A percentile compares a stretch with the other conserved stretches of the same genome.
phyloP scores from a whole-genome alignment of 768 basidiomycete species.

The Pleurotus tuoliensis region DNA sequence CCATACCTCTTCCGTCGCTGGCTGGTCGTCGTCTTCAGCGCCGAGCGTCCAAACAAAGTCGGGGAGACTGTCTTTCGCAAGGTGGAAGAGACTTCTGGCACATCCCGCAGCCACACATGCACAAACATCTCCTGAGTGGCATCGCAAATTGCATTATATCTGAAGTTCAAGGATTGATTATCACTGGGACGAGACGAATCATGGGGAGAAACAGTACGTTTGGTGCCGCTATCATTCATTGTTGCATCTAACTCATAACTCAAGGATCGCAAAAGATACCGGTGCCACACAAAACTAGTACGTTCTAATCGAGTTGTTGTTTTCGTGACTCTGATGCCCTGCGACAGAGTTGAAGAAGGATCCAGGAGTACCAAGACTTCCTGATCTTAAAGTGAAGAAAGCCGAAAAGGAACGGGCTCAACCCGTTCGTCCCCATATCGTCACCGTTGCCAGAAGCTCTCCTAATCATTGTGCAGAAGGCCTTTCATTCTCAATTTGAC shows the following conservation, averaged over 20 bases:
- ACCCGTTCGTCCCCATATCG: conserved; percentile 27
- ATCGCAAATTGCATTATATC: no score
- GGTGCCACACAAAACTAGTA: conserved; percentile 2
- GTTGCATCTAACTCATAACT: neutral
- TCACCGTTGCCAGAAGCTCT: no score
- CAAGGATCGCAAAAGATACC: conserved; percentile 1
- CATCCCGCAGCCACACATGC: no score
- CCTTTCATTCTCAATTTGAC: conserved; percentile 28
- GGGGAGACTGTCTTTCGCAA: conserved; percentile 90
- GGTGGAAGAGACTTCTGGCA: conserved; percentile 53
- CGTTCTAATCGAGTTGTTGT: neutral
- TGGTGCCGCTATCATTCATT: neutral
- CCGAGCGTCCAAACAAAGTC: conserved; percentile 91
- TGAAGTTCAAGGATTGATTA: no score
- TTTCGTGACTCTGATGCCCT: neutral
- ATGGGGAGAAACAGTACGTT: conserved; percentile 4
- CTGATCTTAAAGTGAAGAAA: conserved; percentile 52
- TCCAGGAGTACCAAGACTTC: conserved; percentile 82
- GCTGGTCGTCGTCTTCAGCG: conserved; percentile 43
- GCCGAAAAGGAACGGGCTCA: conserved; percentile 33
- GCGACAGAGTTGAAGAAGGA: conserved; percentile 79
- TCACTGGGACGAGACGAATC: neutral
- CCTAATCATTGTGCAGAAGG: conserved; percentile 11
- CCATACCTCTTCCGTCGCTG: conserved; percentile 64
- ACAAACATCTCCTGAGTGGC: no score